Base-by-base conservation (phyloP, 1,139 yeast species). In the Candida mesenterica region DNA sequence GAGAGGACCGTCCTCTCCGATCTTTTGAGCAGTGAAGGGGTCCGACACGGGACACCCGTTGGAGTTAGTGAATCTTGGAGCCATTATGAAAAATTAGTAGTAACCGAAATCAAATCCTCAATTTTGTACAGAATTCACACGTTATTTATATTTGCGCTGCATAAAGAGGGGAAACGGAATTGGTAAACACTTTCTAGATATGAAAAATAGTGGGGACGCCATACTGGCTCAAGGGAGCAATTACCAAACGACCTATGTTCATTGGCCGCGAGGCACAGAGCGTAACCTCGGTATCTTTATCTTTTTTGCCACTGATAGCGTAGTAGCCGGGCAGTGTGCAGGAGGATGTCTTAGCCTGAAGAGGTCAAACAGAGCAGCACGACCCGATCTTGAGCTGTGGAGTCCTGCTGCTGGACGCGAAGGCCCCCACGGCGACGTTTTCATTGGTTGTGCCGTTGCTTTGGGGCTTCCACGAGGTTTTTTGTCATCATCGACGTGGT, bases 1-100 rank as follows among this genome's bases (percentile, higher is more conserved):
- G 49, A 84, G 66, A 22, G 95, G 90, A 43, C 95, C 90, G 46
- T 75, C 78, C 41, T 82, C 70, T 46, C 88, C 86, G 32, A 85
- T 61, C 61, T 90, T 72, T 61, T 82, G 87, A 24, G 92, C 74
- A 36, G 89, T 90, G 53, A 78, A 79, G 29, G 89, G 72, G 48
- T 75, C 76, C 39, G 75, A 69, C 37, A 79, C 76, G 32, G 94
- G 94, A 52, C 78, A 72, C 39, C 95, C 95, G 54, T 79, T 79
- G 44, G 89, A 76, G 48, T 84, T 80, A 12, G 94, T 74, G 67
- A 70, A 77, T 33, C 67, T 62, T 36, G 74, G 72, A 45, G 75
- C 50, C 49, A 51, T 48, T 15, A 20, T 46, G 31, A 17, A 18
- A 13, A 7, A 25, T 28, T n/a, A 15, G 16, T 8, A n/a, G 5